phyloP scores from a whole-genome alignment of 139 green algal genomes.

The Micractinium conductrix region DNA sequence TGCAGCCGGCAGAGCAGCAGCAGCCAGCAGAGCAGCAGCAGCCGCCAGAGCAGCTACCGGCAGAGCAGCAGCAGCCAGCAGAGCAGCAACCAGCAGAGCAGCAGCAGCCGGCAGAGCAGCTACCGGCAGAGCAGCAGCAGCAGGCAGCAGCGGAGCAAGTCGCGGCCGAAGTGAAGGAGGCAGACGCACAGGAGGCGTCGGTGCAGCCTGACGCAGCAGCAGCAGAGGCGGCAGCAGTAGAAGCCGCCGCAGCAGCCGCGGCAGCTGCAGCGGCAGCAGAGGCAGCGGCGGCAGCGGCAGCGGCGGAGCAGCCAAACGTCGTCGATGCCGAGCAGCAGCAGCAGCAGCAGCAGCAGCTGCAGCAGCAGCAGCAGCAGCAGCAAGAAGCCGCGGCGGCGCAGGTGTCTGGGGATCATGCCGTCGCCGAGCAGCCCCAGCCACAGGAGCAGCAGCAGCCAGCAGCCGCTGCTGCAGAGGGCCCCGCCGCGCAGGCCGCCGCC shows the following conservation, averaged over 20 bases:
- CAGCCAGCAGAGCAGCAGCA: too few relatives aligned
- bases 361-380: background rate
- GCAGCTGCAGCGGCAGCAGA: too few relatives aligned
- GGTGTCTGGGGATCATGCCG: background rate
- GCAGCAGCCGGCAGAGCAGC: too few relatives aligned
- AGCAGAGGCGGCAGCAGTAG: background rate
- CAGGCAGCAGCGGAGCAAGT: background rate
- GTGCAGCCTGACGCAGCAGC: background rate
- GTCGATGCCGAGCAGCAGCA: background rate
- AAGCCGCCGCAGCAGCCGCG: background rate
- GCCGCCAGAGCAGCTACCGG: background rate
- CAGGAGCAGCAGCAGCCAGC: background rate
- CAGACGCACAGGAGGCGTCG: too few relatives aligned
- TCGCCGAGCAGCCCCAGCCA: background rate
- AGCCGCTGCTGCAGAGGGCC: background rate
- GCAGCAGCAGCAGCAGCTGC: background rate
- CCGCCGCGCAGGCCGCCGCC: background rate
- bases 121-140: background rate
- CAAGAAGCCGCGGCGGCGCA: background rate
- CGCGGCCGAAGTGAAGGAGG: background rate
- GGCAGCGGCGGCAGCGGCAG: background rate
- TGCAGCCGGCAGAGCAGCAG: background rate
- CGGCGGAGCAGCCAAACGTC: background rate
- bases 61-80: background rate
- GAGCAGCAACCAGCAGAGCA: too few relatives aligned